Base-by-base conservation (phyloP, 805 yeast genomes). In the Myxozyma neotropica region DNA sequence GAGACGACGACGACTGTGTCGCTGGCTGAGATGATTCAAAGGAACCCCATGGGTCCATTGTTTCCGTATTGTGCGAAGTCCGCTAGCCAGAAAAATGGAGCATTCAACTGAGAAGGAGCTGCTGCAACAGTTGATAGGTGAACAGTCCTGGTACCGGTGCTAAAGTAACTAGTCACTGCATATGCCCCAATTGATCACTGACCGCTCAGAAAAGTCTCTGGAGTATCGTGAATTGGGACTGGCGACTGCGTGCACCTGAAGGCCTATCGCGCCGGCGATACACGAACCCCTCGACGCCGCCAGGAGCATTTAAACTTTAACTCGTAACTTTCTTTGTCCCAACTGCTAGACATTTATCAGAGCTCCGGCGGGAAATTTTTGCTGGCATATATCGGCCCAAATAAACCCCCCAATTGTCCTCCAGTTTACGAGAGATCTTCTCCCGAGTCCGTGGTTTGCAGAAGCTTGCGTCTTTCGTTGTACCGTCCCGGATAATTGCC, bases 11-110 rank as follows among this genome's bases (percentile, higher is more conserved):
- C 33, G 17, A 38, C 40, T 26, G n/a, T 26, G 48, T 8, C 21
- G 54, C 19, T 12, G 47, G 23, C 43, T 8, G 40, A 33, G 56
- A 2, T 23, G 55, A 42, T 38, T 44, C 53, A 35, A 39, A 54
- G 21, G 63, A 55, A 31, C 60, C 59, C 63, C 63, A 59, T 10
- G 63, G 60, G 55, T 58, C 61, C 61, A 58, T 58, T 19, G 33
- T 10, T 29, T 29, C 33, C 6, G 10, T 7, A 29, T 29, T 6
- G 6, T 10, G 10, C 10, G 33, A 29, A 29, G 33, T 29, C 10
- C 10, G 6, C 10, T 10, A 29, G 33, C 33, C 10, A 7, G 33
- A 10, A n/a, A 2, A 2, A 35, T 13, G 12, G 38, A 4, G 38
- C 38, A 35, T 35, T 35, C 38, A 35, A 35, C 38, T 35, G 4